Evolutionary conservation across 345 rosid genomes (phyloP).

Genomic region (Hypericum perforatum): DNA sequence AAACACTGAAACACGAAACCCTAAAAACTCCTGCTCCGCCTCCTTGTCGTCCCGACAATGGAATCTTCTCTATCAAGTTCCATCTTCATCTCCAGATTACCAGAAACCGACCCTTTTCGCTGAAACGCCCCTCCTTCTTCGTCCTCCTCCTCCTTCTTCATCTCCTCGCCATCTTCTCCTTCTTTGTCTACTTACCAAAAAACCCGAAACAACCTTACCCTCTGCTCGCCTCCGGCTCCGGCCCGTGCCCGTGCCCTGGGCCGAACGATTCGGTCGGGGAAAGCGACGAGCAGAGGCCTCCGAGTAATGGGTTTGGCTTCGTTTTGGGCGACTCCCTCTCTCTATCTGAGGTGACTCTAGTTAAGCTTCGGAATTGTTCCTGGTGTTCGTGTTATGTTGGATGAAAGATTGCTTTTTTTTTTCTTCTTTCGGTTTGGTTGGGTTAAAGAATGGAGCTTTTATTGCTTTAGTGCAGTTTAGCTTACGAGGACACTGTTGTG

Average conservation of each 20-base stretch:
- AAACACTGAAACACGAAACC: background rate
- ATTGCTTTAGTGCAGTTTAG: too few relatives aligned
- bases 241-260: conserved; percentile 29
- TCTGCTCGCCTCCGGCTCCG: conserved; percentile 19
- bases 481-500: too few relatives aligned
- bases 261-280: conserved; percentile 33
- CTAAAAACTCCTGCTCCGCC: too few relatives aligned
- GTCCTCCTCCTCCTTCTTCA: conserved; percentile 19
- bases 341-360: conserved; percentile 38
- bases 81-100: conserved; percentile 23
- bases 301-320: conserved; percentile 26
- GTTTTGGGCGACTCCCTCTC: conserved; percentile 34
- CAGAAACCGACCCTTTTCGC: conserved; percentile 23
- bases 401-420: too few relatives aligned
- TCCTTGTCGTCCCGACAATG: too few relatives aligned
- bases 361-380: background rate
- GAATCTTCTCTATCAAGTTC: conserved; percentile 43
- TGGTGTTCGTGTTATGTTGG: background rate
- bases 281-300: conserved; percentile 25
- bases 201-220: conserved; percentile 15
- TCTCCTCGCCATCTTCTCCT: conserved; percentile 23
- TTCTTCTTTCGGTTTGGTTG: too few relatives aligned
- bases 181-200: conserved; percentile 4
- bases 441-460: too few relatives aligned
- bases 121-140: conserved; percentile 15